These are phyloP conservation scores for Saturnispora bothae DNA, from an alignment of 805 yeast genomes.

Conservation along the genomic window DNA sequence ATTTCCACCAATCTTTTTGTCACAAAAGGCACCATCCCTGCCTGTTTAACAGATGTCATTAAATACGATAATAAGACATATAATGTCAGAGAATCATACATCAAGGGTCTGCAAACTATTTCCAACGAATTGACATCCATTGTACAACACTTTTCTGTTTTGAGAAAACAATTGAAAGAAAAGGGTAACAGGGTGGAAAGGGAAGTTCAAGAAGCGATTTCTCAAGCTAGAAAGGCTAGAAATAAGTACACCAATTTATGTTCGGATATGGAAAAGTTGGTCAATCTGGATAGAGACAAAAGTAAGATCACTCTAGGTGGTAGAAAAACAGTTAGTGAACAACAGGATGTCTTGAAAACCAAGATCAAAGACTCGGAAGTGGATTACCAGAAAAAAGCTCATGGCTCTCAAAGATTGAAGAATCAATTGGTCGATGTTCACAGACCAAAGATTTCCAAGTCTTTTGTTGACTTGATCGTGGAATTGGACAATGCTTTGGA, in stretches of 20 bases:
- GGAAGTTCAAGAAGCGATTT: constrained; percentile 73
- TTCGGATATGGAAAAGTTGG: constrained; percentile 75
- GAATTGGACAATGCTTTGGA: constrained; percentile 87
- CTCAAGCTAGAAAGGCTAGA: constrained; percentile 82
- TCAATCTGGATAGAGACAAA: constrained; percentile 68
- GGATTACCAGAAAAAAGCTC: constrained; percentile 74
- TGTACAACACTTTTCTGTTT: constrained; percentile 54
- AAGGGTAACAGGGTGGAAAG: constrained; percentile 74
- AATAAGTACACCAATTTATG: constrained; percentile 66
- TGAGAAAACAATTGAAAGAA: constrained; percentile 73
- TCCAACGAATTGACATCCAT: constrained; percentile 73
- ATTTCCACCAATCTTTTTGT: constrained; percentile 31
- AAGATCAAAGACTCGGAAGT: constrained; percentile 79
- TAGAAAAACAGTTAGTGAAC: constrained; percentile 70
- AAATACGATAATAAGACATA: constrained; percentile 65
- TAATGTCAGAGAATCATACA: constrained; percentile 64
- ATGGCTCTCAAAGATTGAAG: constrained; percentile 60
- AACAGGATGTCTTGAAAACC: constrained; percentile 76
- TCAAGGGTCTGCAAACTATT: constrained; percentile 73
- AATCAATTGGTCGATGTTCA: constrained; percentile 60
- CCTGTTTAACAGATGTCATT: constrained; percentile 56
- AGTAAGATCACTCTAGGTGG: constrained; percentile 75
- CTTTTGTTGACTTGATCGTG: constrained; percentile 63
- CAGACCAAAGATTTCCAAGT: constrained; percentile 67
- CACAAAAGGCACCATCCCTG: constrained; percentile 40